phyloP scores from a whole-genome alignment of 2,329 filamentous ascomycete species.

The Xylariaceae sp. region DNA sequence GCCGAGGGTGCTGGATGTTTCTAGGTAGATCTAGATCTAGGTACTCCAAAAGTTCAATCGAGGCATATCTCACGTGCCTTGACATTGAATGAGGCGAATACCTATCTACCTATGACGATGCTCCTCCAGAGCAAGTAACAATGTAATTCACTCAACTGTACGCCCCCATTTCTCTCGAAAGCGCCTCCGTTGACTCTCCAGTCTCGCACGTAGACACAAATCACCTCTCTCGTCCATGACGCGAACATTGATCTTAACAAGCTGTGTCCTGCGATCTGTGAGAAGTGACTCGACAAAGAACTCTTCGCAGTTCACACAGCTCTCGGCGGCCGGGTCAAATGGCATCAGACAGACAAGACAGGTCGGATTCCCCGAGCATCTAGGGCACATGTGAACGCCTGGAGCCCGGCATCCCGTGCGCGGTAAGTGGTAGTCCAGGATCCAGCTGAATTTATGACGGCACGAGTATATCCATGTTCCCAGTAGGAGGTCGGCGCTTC shows the following conservation, averaged over 20 bases:
- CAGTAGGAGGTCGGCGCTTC: conserved; percentile 11
- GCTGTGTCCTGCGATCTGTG: conserved; percentile 4
- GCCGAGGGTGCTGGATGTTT: no score
- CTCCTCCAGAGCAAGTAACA: no score
- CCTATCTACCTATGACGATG: no score
- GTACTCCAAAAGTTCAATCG: no score
- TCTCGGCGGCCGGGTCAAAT: conserved; percentile 4
- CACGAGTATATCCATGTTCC: conserved; percentile 14
- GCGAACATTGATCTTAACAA: neutral
- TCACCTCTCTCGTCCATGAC: conserved; percentile 9
- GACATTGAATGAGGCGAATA: no score
- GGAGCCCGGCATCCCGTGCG: conserved; percentile 5
- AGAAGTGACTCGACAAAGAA: conserved; percentile 16
- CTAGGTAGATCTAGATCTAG: no score
- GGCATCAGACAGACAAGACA: conserved; percentile 13
- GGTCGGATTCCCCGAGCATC: conserved; percentile 3
- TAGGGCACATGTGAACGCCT: conserved; percentile 9
- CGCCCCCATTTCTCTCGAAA: conserved; percentile 1
- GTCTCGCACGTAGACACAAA: conserved; percentile 1
- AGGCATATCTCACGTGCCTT: no score
- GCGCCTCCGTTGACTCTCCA: neutral
- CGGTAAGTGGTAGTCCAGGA: conserved; percentile 12
- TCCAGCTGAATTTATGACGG: conserved; percentile 15
- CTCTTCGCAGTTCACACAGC: conserved; percentile 12
- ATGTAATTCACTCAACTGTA: no score